Evolutionary conservation across 2,329 filamentous ascomycete species (phyloP), one percentile per base, ranked within the genome.

Genomic region (Stylonectria norvegica): DNA sequence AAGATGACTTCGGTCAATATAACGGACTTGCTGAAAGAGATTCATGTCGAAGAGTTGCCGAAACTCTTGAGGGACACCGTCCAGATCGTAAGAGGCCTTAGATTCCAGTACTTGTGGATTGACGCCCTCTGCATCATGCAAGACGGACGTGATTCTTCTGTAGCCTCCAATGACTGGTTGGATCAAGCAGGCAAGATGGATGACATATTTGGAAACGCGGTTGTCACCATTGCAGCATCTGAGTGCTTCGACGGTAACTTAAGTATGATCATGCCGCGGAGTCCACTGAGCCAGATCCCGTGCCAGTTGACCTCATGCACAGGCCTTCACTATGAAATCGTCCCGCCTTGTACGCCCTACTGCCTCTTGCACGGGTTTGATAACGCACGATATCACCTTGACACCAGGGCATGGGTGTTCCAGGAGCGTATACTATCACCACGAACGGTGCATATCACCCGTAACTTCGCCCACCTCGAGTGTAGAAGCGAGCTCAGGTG

Each of bases 401-500:
- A 39, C 31, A 39, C 36, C 2, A 19, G 55, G 8, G 44, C 40
- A 3, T 54, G 53, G 53, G 43, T 52, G 8, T 55, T 51, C 20
- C 55, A 56, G 20, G 53, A 57, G 19, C 46, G 45, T 4, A 35
- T 50, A 6, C 43, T 52, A 3, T 50, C 50, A 1, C 45, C 47
- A 2, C 44, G 53, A 1, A 45, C 50, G n/a, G n/a, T n/a, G n/a
- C n/a, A n/a, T n/a, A n/a, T n/a, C n/a, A n/a, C n/a, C n/a, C n/a
- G n/a, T n/a, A n/a, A n/a, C n/a, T n/a, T n/a, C n/a, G n/a, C n/a
- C n/a, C n/a, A n/a, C 11, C 38, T 57, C 6, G 40, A 50, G 37
- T 54, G 53, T 31, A 38, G 40, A 2, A 27, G 45, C 4, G 47
- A 57, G 28, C n/a, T 52, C 1, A 17, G 48, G 16, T 51, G 47